These are phyloP conservation scores for Gossypium aridum DNA, from an alignment of 441 rosid species.

Conservation along the genomic window DNA sequence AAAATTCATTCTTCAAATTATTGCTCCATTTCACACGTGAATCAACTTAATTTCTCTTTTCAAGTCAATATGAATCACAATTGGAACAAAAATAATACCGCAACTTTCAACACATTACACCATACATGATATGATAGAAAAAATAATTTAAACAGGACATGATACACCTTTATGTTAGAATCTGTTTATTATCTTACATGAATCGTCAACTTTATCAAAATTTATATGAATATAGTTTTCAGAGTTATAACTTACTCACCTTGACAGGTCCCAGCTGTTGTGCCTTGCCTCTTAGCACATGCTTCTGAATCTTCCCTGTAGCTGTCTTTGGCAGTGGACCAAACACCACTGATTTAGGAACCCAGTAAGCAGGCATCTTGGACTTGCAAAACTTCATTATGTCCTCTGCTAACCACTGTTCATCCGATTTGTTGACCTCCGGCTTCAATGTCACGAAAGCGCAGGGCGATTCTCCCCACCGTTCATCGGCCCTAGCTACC, in stretches of 20 bases:
- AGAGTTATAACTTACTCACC: slow-evolving; percentile 47
- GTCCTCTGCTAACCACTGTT: slow-evolving; percentile 39
- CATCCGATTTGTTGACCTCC: slow-evolving; percentile 33
- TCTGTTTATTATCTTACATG: too few relatives aligned
- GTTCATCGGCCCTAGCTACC: slow-evolving; percentile 76
- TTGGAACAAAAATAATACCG: too few relatives aligned
- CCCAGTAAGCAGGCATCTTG: slow-evolving; percentile 80
- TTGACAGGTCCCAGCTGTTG: slow-evolving; percentile 68
- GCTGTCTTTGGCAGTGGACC: slow-evolving; percentile 85
- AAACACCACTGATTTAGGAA: slow-evolving; percentile 73
- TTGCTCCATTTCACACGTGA: too few relatives aligned
- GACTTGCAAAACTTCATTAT: slow-evolving; percentile 55
- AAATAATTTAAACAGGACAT: too few relatives aligned
- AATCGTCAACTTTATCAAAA: too few relatives aligned
- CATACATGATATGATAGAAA: too few relatives aligned
- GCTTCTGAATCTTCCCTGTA: slow-evolving; percentile 90
- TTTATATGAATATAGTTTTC: not conserved
- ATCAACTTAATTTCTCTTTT: too few relatives aligned
- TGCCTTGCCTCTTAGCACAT: slow-evolving; percentile 61
- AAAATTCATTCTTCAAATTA: too few relatives aligned
- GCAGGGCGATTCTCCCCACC: slow-evolving; percentile 94
- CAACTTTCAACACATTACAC: too few relatives aligned
- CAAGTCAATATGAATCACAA: too few relatives aligned
- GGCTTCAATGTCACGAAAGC: slow-evolving; percentile 72
- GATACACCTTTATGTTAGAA: too few relatives aligned